Evolutionary conservation across 371 early-diverging fungal genomes (phyloP).

Genomic region (Rhizopus arrhizus): DNA sequence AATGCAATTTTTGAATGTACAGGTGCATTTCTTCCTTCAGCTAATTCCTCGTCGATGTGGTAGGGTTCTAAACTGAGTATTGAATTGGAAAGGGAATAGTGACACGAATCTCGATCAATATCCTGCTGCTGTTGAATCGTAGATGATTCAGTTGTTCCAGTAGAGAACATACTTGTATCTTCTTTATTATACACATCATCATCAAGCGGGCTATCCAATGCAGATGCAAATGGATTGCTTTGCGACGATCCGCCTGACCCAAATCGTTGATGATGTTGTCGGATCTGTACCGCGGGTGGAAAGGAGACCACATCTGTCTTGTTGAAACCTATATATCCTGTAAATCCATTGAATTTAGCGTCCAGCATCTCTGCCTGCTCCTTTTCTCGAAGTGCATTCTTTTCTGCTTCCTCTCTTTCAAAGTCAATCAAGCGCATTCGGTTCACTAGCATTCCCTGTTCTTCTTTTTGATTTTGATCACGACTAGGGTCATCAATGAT

Average conservation of each 20-base stretch:
- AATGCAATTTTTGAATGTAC: slow-evolving; percentile 25
- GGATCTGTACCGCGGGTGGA: slow-evolving; percentile 17
- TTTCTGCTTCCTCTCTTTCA: slow-evolving; percentile 42
- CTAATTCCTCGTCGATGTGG: slow-evolving; percentile 1
- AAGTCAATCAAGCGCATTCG: slow-evolving; percentile 47
- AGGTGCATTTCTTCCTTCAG: slow-evolving; percentile 30
- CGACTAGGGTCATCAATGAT: slow-evolving; percentile 9
- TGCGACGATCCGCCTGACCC: background rate
- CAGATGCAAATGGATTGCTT: slow-evolving; percentile 19
- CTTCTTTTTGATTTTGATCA: slow-evolving; percentile 15
- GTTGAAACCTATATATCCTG: slow-evolving; percentile 28
- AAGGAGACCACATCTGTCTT: background rate
- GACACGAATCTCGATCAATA: background rate
- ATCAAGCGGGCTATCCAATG: slow-evolving; percentile 43
- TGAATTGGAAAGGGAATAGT: slow-evolving; percentile 19
- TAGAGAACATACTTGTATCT: background rate
- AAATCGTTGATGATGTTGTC: slow-evolving; percentile 7
- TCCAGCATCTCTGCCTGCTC: slow-evolving; percentile 48
- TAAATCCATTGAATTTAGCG: slow-evolving; percentile 49
- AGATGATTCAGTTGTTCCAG: background rate
- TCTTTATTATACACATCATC: slow-evolving; percentile 14
- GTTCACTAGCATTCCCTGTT: slow-evolving; percentile 18
- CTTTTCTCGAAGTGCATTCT: slow-evolving; percentile 27
- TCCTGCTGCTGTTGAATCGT: background rate
- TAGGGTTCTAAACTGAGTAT: slow-evolving; percentile 23